Evolutionary conservation across 495 filamentous ascomycete genomes (phyloP).

Genomic region (Umbilicaria muhlenbergii): DNA sequence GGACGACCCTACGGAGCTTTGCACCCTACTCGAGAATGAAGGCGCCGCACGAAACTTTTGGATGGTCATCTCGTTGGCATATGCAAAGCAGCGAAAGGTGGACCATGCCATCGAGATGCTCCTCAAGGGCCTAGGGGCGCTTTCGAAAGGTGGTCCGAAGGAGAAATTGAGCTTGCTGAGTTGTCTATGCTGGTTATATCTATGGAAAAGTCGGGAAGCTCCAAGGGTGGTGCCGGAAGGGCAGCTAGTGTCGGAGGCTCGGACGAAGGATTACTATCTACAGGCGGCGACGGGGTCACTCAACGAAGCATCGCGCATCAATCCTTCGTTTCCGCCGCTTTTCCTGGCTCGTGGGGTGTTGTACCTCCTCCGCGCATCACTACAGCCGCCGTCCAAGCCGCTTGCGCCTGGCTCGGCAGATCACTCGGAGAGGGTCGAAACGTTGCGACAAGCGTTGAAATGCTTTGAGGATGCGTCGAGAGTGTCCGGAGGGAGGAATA

Average conservation of each 20-base stretch:
- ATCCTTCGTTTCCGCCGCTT: conserved; percentile 74
- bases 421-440: conserved; percentile 59
- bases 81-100: conserved; percentile 84
- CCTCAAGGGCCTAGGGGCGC: conserved; percentile 60
- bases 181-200: conserved; percentile 80
- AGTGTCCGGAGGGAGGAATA: conserved; percentile 66
- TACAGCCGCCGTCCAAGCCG: conserved; percentile 59
- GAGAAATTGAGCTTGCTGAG: conserved; percentile 76
- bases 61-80: conserved; percentile 93
- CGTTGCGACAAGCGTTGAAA: conserved; percentile 67
- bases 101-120: conserved; percentile 93
- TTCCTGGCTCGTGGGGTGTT: conserved; percentile 87
- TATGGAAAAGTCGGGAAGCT: conserved; percentile 81
- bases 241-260: conserved; percentile 46
- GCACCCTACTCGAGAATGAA: conserved; percentile 85
- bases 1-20: conserved; percentile 92
- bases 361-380: conserved; percentile 70
- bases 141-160: conserved; percentile 52
- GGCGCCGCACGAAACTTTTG: conserved; percentile 74
- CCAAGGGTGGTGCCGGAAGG: conserved; percentile 58
- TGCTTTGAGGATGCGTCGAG: conserved; percentile 87
- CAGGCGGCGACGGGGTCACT: conserved; percentile 77
- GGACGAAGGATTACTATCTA: conserved; percentile 84
- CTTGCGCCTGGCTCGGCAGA: conserved; percentile 44
- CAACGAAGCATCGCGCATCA: conserved; percentile 89